Evolutionary conservation across 2,329 filamentous ascomycete species (phyloP).

Genomic region (Microascus cirrosus): DNA sequence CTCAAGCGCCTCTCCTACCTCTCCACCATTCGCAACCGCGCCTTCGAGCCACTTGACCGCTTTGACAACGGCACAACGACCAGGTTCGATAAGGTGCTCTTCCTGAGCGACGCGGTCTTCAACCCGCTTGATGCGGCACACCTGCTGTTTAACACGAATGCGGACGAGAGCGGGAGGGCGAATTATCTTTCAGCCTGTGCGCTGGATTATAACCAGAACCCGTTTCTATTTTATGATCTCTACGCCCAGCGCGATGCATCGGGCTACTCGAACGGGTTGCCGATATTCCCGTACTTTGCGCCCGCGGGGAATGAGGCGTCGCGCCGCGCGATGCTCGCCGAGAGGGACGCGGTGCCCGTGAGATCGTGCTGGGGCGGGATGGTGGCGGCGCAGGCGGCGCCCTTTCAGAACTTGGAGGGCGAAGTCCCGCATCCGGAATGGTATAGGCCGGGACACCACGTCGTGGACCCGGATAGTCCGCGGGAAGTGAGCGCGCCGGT

Average conservation of each 20-base stretch:
- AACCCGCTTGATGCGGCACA: constrained; percentile 39
- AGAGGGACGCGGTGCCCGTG: constrained; percentile 55
- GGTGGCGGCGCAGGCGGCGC: constrained; percentile 52
- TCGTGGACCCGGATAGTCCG: constrained; percentile 21
- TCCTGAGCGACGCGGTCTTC: constrained; percentile 56
- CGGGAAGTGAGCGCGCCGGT: constrained; percentile 24
- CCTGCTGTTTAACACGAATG: constrained; percentile 52
- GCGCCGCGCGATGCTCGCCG: constrained; percentile 49
- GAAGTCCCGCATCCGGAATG: constrained; percentile 20
- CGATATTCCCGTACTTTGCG: constrained; percentile 59
- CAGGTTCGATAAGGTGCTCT: constrained; percentile 46
- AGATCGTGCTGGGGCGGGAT: constrained; percentile 71
- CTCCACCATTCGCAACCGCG: constrained; percentile 61
- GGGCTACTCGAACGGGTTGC: constrained; percentile 50
- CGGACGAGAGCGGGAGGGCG: constrained; percentile 34
- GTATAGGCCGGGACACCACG: constrained; percentile 18
- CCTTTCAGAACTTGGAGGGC: constrained; percentile 34
- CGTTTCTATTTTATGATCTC: constrained; percentile 61
- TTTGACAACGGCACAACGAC: constrained; percentile 20
- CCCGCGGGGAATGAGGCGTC: constrained; percentile 38
- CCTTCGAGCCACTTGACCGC: constrained; percentile 50
- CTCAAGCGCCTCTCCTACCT: constrained; percentile 65
- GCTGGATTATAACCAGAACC: constrained; percentile 45
- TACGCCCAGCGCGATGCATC: constrained; percentile 60
- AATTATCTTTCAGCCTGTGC: constrained; percentile 60